These are phyloP conservation scores for Prorocentrum cordatum DNA, from an alignment of 169 alveolate species.

Conservation along the genomic window DNA sequence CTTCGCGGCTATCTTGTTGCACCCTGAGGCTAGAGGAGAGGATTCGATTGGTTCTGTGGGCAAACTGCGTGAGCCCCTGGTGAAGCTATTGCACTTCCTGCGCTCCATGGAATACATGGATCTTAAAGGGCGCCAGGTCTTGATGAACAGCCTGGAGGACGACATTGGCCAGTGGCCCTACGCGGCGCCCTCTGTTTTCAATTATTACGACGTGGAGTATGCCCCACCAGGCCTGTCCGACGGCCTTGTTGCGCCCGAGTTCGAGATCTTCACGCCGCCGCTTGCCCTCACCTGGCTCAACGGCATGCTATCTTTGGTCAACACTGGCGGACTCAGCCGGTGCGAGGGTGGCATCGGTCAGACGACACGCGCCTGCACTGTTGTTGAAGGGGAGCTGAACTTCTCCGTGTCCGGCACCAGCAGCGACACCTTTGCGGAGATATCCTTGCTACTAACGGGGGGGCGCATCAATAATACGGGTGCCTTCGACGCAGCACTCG, in stretches of 20 bases:
- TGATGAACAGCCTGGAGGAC: not conserved
- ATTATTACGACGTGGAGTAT: conserved; percentile 39
- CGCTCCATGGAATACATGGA: conserved; percentile 43
- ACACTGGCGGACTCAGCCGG: not conserved
- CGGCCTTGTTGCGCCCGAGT: conserved; percentile 24
- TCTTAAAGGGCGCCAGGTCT: not conserved
- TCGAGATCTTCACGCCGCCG: conserved; percentile 31
- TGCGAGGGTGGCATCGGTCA: not conserved
- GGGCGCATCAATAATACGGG: conserved; percentile 16
- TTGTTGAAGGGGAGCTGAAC: not conserved
- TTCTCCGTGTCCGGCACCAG: not conserved
- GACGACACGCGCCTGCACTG: not conserved
- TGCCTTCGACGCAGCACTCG: conserved; percentile 10
- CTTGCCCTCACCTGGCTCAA: not conserved
- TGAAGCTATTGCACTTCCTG: conserved; percentile 14
- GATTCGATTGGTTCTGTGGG: not conserved
- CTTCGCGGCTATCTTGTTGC: conserved; percentile 24
- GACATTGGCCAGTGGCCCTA: conserved; percentile 51
- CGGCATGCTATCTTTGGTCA: not conserved
- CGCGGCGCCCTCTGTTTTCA: conserved; percentile 50
- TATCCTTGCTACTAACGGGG: conserved; percentile 53
- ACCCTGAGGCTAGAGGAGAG: conserved; percentile 34
- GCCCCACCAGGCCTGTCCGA: conserved; percentile 14
- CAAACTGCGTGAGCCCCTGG: conserved; percentile 26
- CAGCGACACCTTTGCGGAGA: too few species aligned